Conservation (phyloP, 768 basidiomycete genomes). For the Naematelia aurantialba region DNA sequence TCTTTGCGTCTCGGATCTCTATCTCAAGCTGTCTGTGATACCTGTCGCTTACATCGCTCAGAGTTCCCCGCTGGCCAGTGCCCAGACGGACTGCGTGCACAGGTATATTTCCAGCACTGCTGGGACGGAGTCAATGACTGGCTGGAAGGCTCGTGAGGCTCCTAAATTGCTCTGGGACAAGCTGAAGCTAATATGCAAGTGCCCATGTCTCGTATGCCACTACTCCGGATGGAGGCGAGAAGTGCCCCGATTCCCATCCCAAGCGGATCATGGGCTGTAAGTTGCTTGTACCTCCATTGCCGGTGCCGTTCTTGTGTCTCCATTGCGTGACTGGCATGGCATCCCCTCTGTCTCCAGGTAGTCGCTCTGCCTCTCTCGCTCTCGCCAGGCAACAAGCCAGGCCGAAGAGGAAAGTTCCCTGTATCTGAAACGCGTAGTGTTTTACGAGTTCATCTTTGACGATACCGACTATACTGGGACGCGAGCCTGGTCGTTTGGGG, state of each 20-base stretch:
- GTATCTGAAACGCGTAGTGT: slow-evolving; percentile 23
- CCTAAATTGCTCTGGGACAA: no score
- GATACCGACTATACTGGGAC: background rate
- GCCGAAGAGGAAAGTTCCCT: no score
- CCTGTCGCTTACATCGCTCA: background rate
- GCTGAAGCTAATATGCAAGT: no score
- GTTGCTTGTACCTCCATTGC: no score
- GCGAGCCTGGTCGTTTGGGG: slow-evolving; percentile 29
- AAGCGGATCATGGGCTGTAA: slow-evolving; percentile 19
- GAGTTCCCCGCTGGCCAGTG: slow-evolving; percentile 24
- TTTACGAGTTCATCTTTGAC: slow-evolving; percentile 34
- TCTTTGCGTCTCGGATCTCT: no score
- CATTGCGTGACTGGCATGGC: no score
- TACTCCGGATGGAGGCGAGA: slow-evolving; percentile 22
- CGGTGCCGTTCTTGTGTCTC: no score
- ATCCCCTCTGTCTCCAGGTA: no score
- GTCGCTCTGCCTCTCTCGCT: no score
- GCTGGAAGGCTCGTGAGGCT: slow-evolving; percentile 17
- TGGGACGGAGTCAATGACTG: slow-evolving; percentile 33
- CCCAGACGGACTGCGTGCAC: slow-evolving; percentile 30
- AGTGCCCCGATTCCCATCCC: slow-evolving; percentile 34
- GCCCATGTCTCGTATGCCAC: slow-evolving; percentile 25
- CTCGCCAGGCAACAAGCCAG: no score
- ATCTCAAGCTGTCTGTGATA: no score
- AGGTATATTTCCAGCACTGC: slow-evolving; percentile 33